Evolutionary conservation across 2,329 filamentous ascomycete species (phyloP).

Genomic region (Microdochium bolleyi): DNA sequence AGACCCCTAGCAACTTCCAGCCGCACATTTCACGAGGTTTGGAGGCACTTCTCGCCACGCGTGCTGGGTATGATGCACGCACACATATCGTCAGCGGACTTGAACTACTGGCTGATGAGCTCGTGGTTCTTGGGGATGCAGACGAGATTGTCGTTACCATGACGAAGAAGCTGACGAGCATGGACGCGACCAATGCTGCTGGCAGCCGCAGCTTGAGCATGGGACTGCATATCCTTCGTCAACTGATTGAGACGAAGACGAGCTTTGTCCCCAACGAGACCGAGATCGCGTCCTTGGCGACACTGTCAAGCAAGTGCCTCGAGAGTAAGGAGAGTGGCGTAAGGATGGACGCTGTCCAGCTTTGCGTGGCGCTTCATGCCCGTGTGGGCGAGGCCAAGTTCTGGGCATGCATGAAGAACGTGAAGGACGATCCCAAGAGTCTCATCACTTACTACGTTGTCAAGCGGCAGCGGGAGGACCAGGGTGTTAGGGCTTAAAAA

Average conservation of each 20-base stretch:
- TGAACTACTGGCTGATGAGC: conserved; percentile 65
- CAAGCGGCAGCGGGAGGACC: conserved; percentile 52
- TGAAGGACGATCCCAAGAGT: conserved; percentile 67
- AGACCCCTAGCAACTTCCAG: conserved; percentile 57
- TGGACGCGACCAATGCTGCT: conserved; percentile 29
- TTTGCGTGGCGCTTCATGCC: conserved; percentile 66
- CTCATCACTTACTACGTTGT: conserved; percentile 77
- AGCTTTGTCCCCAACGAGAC: conserved; percentile 40
- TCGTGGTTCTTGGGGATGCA: conserved; percentile 57
- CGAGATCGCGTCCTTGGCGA: conserved; percentile 43
- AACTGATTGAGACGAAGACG: conserved; percentile 42
- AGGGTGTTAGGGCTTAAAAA: not conserved
- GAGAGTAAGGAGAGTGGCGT: conserved; percentile 55
- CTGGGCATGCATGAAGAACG: conserved; percentile 57
- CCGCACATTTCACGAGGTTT: conserved; percentile 62
- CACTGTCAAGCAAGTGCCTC: conserved; percentile 46
- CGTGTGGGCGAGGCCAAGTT: conserved; percentile 53
- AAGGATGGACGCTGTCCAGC: conserved; percentile 68
- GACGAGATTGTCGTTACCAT: conserved; percentile 51
- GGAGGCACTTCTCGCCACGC: conserved; percentile 56
- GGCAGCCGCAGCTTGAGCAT: conserved; percentile 50
- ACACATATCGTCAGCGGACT: conserved; percentile 68
- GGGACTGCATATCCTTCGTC: conserved; percentile 55
- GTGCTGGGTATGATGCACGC: conserved; percentile 58
- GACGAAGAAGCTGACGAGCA: conserved; percentile 36